A percentile compares a stretch with the other conserved stretches of the same genome.
Conservation (phyloP, 2,329 filamentous ascomycete genomes). For the Fusarium paranaense region DNA sequence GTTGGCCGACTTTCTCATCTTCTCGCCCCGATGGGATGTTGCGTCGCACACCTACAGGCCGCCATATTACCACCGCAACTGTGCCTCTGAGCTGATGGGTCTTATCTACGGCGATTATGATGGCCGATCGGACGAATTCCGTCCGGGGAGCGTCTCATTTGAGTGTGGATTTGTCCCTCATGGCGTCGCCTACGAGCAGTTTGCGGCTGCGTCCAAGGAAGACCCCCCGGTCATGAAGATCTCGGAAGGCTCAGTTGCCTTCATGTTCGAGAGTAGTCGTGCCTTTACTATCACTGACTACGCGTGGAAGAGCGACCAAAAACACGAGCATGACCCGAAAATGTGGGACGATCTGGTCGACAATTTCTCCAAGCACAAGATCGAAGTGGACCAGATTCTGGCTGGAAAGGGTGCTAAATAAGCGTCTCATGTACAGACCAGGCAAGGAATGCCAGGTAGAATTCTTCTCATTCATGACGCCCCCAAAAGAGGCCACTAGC, state of each 20-base stretch:
- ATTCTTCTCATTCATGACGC: too few relatives aligned
- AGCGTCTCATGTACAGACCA: too few relatives aligned
- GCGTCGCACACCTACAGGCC: conserved; percentile 71
- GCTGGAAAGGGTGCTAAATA: background rate
- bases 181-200: conserved; percentile 30
- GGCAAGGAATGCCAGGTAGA: too few relatives aligned
- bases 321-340: conserved; percentile 23
- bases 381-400: conserved; percentile 16
- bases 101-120: conserved; percentile 55
- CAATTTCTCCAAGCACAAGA: conserved; percentile 23
- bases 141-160: conserved; percentile 28
- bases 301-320: conserved; percentile 19
- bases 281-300: conserved; percentile 25
- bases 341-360: conserved; percentile 28
- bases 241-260: conserved; percentile 10
- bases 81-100: conserved; percentile 68
- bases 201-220: conserved; percentile 10
- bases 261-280: conserved; percentile 25
- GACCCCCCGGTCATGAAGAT: conserved; percentile 19
- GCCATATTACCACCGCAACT: conserved; percentile 74
- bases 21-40: conserved; percentile 74
- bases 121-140: conserved; percentile 34
- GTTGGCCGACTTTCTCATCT: conserved; percentile 74
- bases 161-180: conserved; percentile 33
- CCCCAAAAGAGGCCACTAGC: too few relatives aligned